phyloP scores from a whole-genome alignment of 176 grass and related monocot species.

The Raddia guianensis region DNA sequence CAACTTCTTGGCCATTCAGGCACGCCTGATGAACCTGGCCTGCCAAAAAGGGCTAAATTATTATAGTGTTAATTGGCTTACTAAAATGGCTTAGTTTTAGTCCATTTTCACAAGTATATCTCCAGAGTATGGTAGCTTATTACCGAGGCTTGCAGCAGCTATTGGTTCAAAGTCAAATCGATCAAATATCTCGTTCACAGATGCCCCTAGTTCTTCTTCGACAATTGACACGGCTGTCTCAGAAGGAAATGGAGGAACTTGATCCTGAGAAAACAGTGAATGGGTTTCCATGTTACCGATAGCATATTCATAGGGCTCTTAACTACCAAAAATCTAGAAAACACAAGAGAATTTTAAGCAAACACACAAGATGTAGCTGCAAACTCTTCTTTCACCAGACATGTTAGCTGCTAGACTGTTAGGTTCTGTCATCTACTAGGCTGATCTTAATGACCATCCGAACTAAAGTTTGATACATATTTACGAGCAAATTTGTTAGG shows the following conservation, averaged over 20 bases:
- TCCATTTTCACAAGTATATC: conserved; percentile 24
- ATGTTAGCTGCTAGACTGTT: conserved; percentile 14
- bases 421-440: not conserved
- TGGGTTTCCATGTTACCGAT: conserved; percentile 1
- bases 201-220: conserved; percentile 82
- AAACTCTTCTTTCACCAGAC: not conserved
- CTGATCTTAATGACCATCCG: conserved; percentile 14
- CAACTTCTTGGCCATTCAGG: conserved; percentile 87
- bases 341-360: conserved; percentile 4
- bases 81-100: conserved; percentile 7
- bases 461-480: conserved; percentile 20
- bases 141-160: conserved; percentile 99
- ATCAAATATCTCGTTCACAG: conserved; percentile 84
- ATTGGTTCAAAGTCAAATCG: conserved; percentile 96
- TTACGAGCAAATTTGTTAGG: conserved; percentile 12
- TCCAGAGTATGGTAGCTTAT: conserved; percentile 14
- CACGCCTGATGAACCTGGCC: conserved; percentile 97
- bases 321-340: conserved; percentile 14
- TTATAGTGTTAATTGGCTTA: conserved; percentile 38
- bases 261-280: conserved; percentile 57
- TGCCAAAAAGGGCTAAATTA: conserved; percentile 59
- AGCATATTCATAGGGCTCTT: conserved; percentile 2
- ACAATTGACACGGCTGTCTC: conserved; percentile 85
- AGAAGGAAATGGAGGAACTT: conserved; percentile 97
- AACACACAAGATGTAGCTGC: not conserved